Evolutionary conservation across 2,329 filamentous ascomycete genomes (phyloP).

Genomic region (Claviceps purpurea): DNA sequence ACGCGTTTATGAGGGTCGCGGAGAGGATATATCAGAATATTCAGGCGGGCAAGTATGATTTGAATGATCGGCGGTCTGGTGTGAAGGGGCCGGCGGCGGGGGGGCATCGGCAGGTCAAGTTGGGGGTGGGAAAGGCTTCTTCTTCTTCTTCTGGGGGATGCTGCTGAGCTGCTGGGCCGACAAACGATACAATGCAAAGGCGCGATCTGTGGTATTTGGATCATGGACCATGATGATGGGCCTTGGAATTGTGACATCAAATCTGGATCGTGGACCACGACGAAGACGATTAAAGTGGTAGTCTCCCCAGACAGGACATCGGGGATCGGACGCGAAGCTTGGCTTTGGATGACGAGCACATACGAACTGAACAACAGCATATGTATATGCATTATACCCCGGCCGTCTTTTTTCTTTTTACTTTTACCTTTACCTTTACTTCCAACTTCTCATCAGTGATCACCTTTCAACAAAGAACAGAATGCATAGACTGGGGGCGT

Average conservation of each 20-base stretch:
- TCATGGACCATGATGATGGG: background rate
- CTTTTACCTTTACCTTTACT: background rate
- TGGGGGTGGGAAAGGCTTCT: slow-evolving; percentile 26
- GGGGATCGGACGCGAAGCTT: background rate
- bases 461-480: background rate
- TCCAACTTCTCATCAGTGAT: background rate
- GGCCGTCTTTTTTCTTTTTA: background rate
- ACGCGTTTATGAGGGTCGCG: slow-evolving; percentile 83
- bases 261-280: background rate
- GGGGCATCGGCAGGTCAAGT: slow-evolving; percentile 31
- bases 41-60: slow-evolving; percentile 83
- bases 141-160: slow-evolving; percentile 30
- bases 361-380: background rate
- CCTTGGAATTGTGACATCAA: too few relatives aligned
- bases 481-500: background rate
- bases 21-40: slow-evolving; percentile 96
- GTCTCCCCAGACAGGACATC: background rate
- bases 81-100: slow-evolving; percentile 61
- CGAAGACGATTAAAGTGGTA: background rate
- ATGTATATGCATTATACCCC: slow-evolving; percentile 5
- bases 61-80: slow-evolving; percentile 83
- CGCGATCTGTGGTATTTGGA: background rate
- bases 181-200: background rate
- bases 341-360: slow-evolving; percentile 2
- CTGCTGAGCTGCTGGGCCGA: slow-evolving; percentile 26